Evolutionary conservation across 2,329 filamentous ascomycete genomes (phyloP).

Genomic region (Cercospora citrullina): DNA sequence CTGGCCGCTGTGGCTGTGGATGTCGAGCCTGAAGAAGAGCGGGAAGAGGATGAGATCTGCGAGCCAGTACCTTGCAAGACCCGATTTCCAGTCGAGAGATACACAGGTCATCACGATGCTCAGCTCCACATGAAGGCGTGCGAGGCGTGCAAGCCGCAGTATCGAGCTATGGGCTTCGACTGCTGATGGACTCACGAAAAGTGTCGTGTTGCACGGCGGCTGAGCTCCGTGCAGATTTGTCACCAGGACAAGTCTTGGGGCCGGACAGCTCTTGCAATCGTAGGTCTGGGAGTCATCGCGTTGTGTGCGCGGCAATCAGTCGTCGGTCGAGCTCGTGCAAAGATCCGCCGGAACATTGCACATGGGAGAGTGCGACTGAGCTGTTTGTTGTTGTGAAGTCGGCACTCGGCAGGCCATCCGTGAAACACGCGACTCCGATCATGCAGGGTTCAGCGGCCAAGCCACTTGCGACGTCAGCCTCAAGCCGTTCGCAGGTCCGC

Average conservation of each 20-base stretch:
- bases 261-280: neutral
- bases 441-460: conserved; percentile 5
- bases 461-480: conserved; percentile 2
- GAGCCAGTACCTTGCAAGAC: neutral
- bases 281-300: neutral
- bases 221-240: neutral
- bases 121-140: neutral
- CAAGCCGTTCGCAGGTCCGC: neutral
- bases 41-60: neutral
- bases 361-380: neutral
- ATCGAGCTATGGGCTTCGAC: neutral
- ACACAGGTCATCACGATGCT: neutral
- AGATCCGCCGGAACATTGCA: neutral
- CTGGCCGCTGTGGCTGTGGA: neutral
- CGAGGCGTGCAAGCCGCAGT: neutral
- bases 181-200: neutral
- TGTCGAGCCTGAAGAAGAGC: neutral
- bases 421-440: neutral
- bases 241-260: neutral
- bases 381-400: neutral
- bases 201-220: neutral
- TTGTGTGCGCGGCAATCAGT: neutral
- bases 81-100: neutral
- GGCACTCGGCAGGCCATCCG: neutral
- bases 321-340: neutral